phyloP scores from a whole-genome alignment of 805 yeast species.

The Saccharomycopsis guyanensis region DNA sequence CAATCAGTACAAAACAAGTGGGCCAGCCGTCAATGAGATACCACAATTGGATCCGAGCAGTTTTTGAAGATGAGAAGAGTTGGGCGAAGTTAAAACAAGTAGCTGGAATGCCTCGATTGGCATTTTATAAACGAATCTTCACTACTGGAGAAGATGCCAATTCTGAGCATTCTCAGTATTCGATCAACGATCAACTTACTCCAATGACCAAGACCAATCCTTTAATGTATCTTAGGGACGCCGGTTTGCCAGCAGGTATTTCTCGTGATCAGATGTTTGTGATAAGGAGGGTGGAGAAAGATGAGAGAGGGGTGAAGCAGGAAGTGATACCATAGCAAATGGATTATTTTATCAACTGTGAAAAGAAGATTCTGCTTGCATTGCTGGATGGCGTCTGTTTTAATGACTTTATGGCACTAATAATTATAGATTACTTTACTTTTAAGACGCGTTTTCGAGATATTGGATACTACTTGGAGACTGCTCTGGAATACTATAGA shows the following conservation, averaged over 20 bases:
- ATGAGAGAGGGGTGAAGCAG: background rate
- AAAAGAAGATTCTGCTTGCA: too few species aligned
- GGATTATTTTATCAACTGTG: too few species aligned
- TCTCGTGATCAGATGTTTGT: background rate
- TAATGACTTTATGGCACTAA: too few species aligned
- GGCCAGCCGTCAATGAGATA: conserved; percentile 2
- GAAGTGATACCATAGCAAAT: too few species aligned
- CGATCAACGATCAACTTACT: background rate
- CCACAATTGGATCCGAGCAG: background rate
- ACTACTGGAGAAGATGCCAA: background rate
- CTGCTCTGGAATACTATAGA: too few species aligned
- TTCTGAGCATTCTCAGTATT: background rate
- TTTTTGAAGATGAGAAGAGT: background rate
- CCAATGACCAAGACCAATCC: conserved; percentile 2
- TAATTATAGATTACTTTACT: too few species aligned
- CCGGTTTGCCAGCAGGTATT: background rate
- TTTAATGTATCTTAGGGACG: background rate
- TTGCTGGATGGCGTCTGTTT: too few species aligned
- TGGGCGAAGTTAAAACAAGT: background rate
- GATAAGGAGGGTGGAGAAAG: background rate
- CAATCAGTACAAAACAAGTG: background rate
- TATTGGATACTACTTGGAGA: too few species aligned
- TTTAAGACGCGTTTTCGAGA: too few species aligned
- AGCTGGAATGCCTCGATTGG: conserved; percentile 1
- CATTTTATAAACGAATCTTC: background rate